Percentiles rank a stretch among this genome's conserved stretches.
Evolutionary conservation across 768 basidiomycete species (phyloP).

Genomic region (Leccinum sublutescens): DNA sequence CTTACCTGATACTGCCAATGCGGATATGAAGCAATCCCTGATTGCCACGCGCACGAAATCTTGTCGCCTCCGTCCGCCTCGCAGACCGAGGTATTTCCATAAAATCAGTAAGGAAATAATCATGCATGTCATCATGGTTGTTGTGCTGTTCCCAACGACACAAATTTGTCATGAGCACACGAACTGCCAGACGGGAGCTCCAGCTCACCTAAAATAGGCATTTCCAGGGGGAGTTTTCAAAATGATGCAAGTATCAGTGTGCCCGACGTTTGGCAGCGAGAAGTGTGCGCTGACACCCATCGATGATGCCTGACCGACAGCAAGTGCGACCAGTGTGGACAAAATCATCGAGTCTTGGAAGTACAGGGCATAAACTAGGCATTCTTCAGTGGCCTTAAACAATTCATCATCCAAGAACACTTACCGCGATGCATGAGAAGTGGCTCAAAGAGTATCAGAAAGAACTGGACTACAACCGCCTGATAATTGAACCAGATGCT

Average conservation of each 20-base stretch:
- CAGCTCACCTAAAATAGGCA: slow-evolving; percentile 19
- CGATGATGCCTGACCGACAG: slow-evolving; percentile 12
- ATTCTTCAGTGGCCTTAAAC: background rate
- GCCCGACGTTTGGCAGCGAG: background rate
- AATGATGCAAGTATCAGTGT: slow-evolving; percentile 18
- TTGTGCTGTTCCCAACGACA: slow-evolving; percentile 4
- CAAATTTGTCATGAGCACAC: background rate
- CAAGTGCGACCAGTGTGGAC: slow-evolving; percentile 7
- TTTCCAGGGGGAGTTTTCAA: slow-evolving; percentile 7
- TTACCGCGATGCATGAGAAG: slow-evolving; percentile 20
- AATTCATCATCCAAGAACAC: background rate
- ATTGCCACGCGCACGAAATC: slow-evolving; percentile 8
- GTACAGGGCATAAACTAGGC: slow-evolving; percentile 23
- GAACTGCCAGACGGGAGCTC: background rate
- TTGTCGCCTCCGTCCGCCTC: slow-evolving; percentile 4
- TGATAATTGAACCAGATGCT: slow-evolving; percentile 20
- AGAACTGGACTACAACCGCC: slow-evolving; percentile 8
- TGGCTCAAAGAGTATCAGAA: slow-evolving; percentile 12
- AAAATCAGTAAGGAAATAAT: slow-evolving; percentile 17
- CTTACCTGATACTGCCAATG: slow-evolving; percentile 10
- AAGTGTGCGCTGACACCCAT: slow-evolving; percentile 17
- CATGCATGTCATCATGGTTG: slow-evolving; percentile 14
- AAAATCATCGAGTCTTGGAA: slow-evolving; percentile 1
- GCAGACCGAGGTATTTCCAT: slow-evolving; percentile 13
- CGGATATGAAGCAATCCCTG: slow-evolving; percentile 13